These are phyloP conservation scores for Elaeis oleifera DNA, from an alignment of 202 grass and related monocot species.

Conservation along the genomic window DNA sequence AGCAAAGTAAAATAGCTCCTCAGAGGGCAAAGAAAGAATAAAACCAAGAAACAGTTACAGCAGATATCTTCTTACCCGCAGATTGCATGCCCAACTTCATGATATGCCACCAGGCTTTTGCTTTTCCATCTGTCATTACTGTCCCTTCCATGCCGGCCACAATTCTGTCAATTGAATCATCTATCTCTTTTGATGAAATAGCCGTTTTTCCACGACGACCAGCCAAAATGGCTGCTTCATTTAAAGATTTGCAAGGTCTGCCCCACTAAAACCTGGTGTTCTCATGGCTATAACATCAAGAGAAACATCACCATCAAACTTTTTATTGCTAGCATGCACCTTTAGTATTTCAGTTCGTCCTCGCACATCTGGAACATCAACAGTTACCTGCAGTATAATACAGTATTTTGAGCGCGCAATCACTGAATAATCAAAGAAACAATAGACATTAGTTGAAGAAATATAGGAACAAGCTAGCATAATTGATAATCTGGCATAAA, in stretches of 20 bases:
- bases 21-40: too few species aligned
- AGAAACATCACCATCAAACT: constrained; percentile 91
- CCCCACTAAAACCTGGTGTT: constrained; percentile 98
- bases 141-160: constrained; percentile 99
- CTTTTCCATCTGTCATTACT: constrained; percentile 97
- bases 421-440: too few species aligned
- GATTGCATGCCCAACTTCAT: constrained; percentile 98
- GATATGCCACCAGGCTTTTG: constrained; percentile 99
- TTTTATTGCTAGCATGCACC: constrained; percentile 91
- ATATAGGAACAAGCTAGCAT: too few species aligned
- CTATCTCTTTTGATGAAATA: constrained; percentile 93
- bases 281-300: constrained; percentile 98
- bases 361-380: constrained; percentile 95
- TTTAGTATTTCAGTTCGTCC: constrained; percentile 97
- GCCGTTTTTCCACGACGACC: constrained; percentile 67
- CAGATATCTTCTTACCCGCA: constrained; percentile 50
- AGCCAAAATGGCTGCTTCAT: constrained; percentile 92
- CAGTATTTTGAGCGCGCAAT: not conserved
- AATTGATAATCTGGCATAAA: not conserved
- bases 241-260: constrained; percentile 98
- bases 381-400: constrained; percentile 52
- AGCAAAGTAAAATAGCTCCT: too few species aligned
- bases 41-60: too few species aligned
- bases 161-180: constrained; percentile 99
- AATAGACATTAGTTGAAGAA: too few species aligned